Evolutionary conservation across 768 basidiomycete genomes (phyloP), one percentile per base, ranked within the genome.

Genomic region (Tulasnella sp.): DNA sequence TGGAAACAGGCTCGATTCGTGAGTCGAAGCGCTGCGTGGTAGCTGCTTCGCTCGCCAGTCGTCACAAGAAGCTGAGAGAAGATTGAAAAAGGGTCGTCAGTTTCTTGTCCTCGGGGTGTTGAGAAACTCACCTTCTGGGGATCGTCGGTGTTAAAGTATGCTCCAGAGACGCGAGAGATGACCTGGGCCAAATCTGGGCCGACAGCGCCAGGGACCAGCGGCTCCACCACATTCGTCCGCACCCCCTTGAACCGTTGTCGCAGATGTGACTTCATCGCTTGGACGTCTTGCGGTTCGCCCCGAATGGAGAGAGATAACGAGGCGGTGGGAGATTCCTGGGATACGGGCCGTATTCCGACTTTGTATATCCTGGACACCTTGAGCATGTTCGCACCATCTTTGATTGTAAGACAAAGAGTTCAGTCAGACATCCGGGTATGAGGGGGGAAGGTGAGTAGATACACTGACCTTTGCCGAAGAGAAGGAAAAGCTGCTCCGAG

Each of bases 391-490:
- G 10, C 25, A 19, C 54, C 54, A 25, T 56, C 54, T 56, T 17
- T 29, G 11, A 48, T 22, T 7, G n/a, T 21, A 7, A 11, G 21
- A 21, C 5, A 48, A n/a, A 5, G 19, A 5, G n/a, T 22, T 48
- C 19, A 48, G n/a, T 29, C 21, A 48, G 27, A 7, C 11, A n/a
- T 7, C 19, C 19, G 11, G 21, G 5, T 11, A 22, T 11, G n/a
- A 22, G n/a, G n/a, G n/a, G n/a, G n/a, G n/a, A n/a, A n/a, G n/a
- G n/a, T n/a, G n/a, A n/a, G n/a, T n/a, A 11, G 5, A 43, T 17
- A 9, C 34, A 56, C 54, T 8, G 5, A 56, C 54, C 43, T 56
- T 56, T 56, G 2, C 54, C 54, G 2, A 56, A 17, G 4, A 56
- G 43, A 4, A 56, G 12, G 21, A 56, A 38, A 4, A 56, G 54